Base-by-base conservation (phyloP, 2,329 filamentous ascomycete species). In the Phaeosphaeriaceae sp. region DNA sequence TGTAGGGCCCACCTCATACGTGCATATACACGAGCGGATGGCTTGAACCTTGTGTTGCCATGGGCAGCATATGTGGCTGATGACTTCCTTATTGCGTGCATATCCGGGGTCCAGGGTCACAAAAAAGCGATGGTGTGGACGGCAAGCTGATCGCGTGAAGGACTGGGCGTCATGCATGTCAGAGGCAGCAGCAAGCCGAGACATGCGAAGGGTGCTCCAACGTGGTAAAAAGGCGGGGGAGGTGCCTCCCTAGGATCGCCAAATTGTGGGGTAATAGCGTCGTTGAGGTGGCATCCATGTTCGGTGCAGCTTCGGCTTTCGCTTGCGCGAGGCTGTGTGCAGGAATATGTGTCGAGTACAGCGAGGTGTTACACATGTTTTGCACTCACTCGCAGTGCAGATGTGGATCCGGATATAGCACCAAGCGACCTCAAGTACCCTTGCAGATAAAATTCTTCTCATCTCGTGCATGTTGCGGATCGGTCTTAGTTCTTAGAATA, bases 251-350 rank as follows among this genome's bases (percentile, higher is more conserved):
- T 63, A 48, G 64, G 66, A 72, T 72, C 69, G 70, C 64, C 72
- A 74, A 69, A 60, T 69, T 77, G 75, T 76, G 74, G 75, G 74
- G 74, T 76, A 77, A 76, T 72, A 68, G 58, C 63, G 64, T 36
- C 31, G 52, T 58, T 41, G 57, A 63, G 60, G 49, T 65, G 63
- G 56, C 62, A 59, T 67, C 61, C 69, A 62, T 62, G 51, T 49
- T 65, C 66, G 63, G 63, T 54, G 57, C 59, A 63, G 56, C 55
- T 58, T 71, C 63, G 67, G 69, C n/a, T 53, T 53, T 67, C 51
- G 55, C 54, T 63, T 70, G 60, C 50, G 56, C 64, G 70, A 73
- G 69, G 67, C 66, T 72, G 65, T 66, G 67, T 60, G 60, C 54
- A 51, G 59, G 40, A 27, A 27, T 22, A 24, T 40, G 40, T 51